phyloP scores from a whole-genome alignment of 2,329 filamentous ascomycete genomes.

The Elsinoe australis region DNA sequence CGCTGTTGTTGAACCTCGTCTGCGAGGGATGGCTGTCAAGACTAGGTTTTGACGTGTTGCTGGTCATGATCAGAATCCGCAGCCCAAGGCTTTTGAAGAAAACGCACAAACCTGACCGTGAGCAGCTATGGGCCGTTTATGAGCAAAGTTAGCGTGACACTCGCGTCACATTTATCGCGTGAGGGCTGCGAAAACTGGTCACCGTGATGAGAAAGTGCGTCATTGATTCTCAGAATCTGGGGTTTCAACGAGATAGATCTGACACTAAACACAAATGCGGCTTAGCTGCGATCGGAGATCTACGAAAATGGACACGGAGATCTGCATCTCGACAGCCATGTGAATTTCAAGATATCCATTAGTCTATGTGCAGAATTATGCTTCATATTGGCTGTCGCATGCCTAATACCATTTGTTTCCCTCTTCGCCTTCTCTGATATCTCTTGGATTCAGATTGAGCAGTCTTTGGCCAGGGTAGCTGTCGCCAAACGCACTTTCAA shows the following conservation, averaged over 20 bases:
- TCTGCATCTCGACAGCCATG: background rate
- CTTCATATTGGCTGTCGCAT: too few species aligned
- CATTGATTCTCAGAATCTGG: slow-evolving; percentile 3
- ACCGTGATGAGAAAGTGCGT: slow-evolving; percentile 6
- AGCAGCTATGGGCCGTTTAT: background rate
- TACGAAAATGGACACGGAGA: slow-evolving; percentile 2
- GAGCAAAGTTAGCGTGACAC: too few species aligned
- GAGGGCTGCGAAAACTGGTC: background rate
- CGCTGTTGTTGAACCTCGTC: slow-evolving; percentile 32
- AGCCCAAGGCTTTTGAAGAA: background rate
- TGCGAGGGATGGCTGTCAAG: slow-evolving; percentile 24
- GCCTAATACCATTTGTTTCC: slow-evolving; percentile 51
- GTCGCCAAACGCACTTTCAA: slow-evolving; percentile 48
- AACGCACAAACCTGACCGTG: background rate
- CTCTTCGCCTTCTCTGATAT: slow-evolving; percentile 47
- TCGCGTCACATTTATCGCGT: slow-evolving; percentile 1
- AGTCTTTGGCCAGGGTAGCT: slow-evolving; percentile 52
- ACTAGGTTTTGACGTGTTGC: slow-evolving; percentile 15
- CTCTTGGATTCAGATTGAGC: slow-evolving; percentile 51
- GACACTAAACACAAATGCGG: background rate
- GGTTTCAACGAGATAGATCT: background rate
- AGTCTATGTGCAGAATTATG: background rate
- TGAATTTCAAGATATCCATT: background rate
- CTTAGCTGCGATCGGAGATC: slow-evolving; percentile 5
- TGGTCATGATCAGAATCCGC: slow-evolving; percentile 14